Evolutionary conservation across 1,284 basidiomycete genomes (phyloP), one percentile per base, ranked within the genome.

Genomic region (Cutaneotrichosporon arboriforme): DNA sequence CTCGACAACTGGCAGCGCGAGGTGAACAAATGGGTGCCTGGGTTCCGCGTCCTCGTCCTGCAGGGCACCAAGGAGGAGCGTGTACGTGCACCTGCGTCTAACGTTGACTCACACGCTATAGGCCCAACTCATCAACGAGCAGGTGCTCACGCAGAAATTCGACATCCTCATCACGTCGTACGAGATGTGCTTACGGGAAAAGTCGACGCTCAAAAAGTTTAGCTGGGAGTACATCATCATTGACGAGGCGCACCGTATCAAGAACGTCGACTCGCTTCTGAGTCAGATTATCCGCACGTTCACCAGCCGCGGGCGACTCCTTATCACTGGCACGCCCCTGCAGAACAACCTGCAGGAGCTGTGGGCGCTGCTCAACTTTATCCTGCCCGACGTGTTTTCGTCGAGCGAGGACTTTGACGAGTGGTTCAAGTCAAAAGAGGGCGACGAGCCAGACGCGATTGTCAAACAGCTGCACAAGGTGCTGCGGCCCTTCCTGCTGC

Each of bases 211-310:
- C 63, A 92, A 90, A 76, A 96, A 94, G 75, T 90, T 97, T 68
- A 88, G 87, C 0, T 98, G 97, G 80, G 90, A 96, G 76, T 98
- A 98, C 77, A 97, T 98, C 73, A 82, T 91, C 63, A 98, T 99
- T 68, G 94, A 99, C 77, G 96, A 99, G 77, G 96, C 94, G 1
- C 96, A 98, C 70, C 87, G 94, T 36, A 98, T 99, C 83, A 98
- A 98, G 80, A 98, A 98, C 67, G 92, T 94, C 66, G 91, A 98
- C 72, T 97, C 91, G 26, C 87, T 97, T 66, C 82, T 99, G 12
- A 87, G 87, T 15, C 91, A 97, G 76, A 97, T 98, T 66, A 92
- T 98, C 49, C 84, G 94, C 57, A 80, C 87, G 3, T 98, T 97
- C 76, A 84, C 84, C 63, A 89, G 87, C 42, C 84, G 94, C 39